Conservation (phyloP, 129 eudicot species). For the Deinandra increscens region DNA sequence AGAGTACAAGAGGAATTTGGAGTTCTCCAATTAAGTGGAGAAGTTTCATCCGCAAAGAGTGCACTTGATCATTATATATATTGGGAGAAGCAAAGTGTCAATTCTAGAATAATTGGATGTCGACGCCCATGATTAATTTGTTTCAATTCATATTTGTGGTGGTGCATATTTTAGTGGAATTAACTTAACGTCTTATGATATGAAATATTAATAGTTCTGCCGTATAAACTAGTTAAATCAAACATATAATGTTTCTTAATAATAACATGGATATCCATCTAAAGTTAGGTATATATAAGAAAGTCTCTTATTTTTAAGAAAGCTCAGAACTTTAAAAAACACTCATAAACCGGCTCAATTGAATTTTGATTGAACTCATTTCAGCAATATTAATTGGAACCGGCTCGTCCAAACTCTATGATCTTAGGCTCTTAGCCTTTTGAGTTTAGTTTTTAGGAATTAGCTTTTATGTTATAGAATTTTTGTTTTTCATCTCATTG, state of each 20-base stretch:
- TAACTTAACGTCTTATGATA: not conserved
- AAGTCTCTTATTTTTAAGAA: no score
- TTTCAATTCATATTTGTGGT: not conserved
- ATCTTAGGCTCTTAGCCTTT: no score
- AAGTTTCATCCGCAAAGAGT: conserved; percentile 9
- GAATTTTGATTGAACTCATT: no score
- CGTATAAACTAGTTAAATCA: not conserved
- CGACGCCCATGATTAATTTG: not conserved
- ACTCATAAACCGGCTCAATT: no score
- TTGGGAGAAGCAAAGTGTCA: not conserved
- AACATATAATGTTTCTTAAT: not conserved
- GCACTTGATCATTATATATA: not conserved
- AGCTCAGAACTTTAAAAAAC: no score
- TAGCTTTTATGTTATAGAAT: no score
- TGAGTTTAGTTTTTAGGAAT: no score
- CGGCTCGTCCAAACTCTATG: no score
- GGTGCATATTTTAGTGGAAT: not conserved
- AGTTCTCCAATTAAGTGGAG: not conserved
- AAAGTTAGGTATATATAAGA: no score
- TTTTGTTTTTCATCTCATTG: no score
- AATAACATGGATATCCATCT: no score
- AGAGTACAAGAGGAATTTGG: conserved; percentile 11
- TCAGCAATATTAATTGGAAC: no score
- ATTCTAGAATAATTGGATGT: not conserved
- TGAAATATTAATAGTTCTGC: not conserved